Evolutionary conservation across 2,329 filamentous ascomycete genomes (phyloP), one percentile per base, ranked within the genome.

Genomic region (Waltergamsia citrina): DNA sequence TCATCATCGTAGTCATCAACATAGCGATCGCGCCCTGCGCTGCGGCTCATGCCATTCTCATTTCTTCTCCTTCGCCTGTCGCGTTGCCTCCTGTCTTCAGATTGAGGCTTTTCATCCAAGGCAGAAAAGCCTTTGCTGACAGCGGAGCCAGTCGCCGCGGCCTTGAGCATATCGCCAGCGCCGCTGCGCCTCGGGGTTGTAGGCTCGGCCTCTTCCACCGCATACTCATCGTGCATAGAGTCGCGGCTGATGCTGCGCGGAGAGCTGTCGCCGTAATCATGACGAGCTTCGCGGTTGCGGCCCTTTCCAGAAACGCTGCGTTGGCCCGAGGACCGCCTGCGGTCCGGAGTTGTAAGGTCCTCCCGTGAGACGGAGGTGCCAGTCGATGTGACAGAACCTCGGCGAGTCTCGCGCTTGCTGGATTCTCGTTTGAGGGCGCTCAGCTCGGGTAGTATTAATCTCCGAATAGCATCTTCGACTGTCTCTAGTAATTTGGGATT

Each of bases 401-500:
- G 75, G 9, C 74, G 75, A 46, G 77, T 81, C 43, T 81, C 72
- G 41, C 81, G 77, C 43, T 81, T 81, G 54, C 85, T 88, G 53
- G 90, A 84, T 50, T 94, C 87, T 47, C 88, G 78, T 56, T 94
- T 95, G 35, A 98, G 66, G 8, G 87, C 85, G 46, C 86, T 90
- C 29, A 98, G 68, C 56, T 98, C 90, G 0, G 92, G 92, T 3
- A 98, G 62, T 34, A 95, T 94, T 32, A 94, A 69, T 32, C 87
- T 75, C 41, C 86, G 80, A 49, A 95, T 94, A 11, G 87, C 87
- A 59, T 94, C 87, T 59, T 95, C 88, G 4, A 95, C 88, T 0
- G 87, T 92, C 49, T 92, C 85, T 3, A 95, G 70, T 3, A 95
- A 63, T 51, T 86, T 92, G 0, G 88, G 88, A 49, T 95, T 94